These are phyloP conservation scores for Carallia brachiata DNA, from an alignment of 345 rosid genomes.

Conservation along the genomic window DNA sequence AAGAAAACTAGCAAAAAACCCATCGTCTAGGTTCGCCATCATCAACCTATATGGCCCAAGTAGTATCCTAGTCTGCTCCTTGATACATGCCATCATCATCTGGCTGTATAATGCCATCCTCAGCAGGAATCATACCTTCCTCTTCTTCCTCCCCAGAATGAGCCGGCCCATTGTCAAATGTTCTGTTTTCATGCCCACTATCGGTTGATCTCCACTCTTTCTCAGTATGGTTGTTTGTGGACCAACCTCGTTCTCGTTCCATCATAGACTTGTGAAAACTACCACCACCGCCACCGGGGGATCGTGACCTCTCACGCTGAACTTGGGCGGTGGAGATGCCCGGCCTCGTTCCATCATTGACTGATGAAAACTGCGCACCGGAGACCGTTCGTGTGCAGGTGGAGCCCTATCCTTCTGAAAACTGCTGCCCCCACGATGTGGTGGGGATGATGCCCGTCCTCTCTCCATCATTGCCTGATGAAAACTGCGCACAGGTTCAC, in stretches of 20 bases:
- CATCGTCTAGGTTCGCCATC: not conserved
- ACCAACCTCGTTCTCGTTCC: conserved; percentile 4
- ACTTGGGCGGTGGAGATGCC: conserved; percentile 12
- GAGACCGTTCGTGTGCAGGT: conserved; percentile 36
- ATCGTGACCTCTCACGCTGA: conserved; percentile 26
- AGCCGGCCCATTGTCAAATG: conserved; percentile 8
- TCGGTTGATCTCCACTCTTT: conserved; percentile 7
- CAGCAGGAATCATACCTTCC: conserved; percentile 45
- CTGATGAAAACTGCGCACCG: conserved; percentile 69
- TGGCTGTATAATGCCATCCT: not conserved
- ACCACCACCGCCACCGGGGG: conserved; percentile 25
- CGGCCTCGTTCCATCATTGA: conserved; percentile 50
- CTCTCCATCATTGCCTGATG: conserved; percentile 69
- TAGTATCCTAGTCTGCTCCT: not conserved
- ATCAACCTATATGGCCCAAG: not conserved
- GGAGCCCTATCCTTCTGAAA: conserved; percentile 24
- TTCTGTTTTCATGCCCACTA: conserved; percentile 2
- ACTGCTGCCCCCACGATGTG: conserved; percentile 1
- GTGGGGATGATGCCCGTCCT: conserved; percentile 17
- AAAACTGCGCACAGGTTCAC: conserved; percentile 54
- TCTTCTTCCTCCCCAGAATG: conserved; percentile 33
- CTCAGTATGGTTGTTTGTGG: not conserved
- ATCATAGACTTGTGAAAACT: conserved; percentile 18
- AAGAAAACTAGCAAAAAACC: not conserved
- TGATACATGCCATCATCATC: not conserved